Evolutionary conservation across 2,329 filamentous ascomycete species (phyloP), one percentile per base, ranked within the genome.

Genomic region (Diaporthe longicolla): DNA sequence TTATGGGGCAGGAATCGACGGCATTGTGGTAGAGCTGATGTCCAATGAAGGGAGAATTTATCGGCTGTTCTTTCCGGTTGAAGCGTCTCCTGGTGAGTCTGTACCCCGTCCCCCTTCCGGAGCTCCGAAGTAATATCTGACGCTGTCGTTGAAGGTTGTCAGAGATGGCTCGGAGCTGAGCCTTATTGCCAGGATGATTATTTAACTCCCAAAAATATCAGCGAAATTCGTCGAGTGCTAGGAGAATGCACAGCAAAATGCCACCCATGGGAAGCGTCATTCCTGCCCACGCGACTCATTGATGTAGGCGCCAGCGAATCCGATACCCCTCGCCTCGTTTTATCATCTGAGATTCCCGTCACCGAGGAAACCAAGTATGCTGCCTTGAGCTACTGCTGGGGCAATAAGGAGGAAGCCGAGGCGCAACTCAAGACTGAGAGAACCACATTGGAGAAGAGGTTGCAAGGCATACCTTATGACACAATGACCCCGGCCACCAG

Each of bases 351-450:
- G 1, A 21, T 26, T 11, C 13, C 9, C 5, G 5, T 40, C 11
- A 19, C n/a, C n/a, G 1, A 5, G 13, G 35, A 59, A n/a, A 19
- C 35, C 3, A 57, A 57, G 19, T 57, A 57, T 35, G 54, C 54
- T 32, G 54, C 54, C 26, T 57, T 57, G 29, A 40, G 57, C n/a
- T 59, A 59, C 13, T 59, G 57, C 57, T 59, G 57, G 57, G 57
- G 57, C 11, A 3, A 40, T 6, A 11, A 26, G 6, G 35, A 40
- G 11, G 35, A 59, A 1, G 57, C 35, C 1, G 8, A 59, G 35
- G 11, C 21, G 17, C 57, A 59, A 19, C 57, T 59, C 35, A 59
- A 59, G 57, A 40, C n/a, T 1, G 13, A 40, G 24, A 59, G 1
- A 59, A 5, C 35, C 17, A 40, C 57, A 40, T 24, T 59, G 11